A percentile compares a stretch with the other conserved stretches of the same genome.
These are phyloP conservation scores for Triticum timopheevii DNA, from an alignment of 176 grass and related monocot species.

Conservation along the genomic window DNA sequence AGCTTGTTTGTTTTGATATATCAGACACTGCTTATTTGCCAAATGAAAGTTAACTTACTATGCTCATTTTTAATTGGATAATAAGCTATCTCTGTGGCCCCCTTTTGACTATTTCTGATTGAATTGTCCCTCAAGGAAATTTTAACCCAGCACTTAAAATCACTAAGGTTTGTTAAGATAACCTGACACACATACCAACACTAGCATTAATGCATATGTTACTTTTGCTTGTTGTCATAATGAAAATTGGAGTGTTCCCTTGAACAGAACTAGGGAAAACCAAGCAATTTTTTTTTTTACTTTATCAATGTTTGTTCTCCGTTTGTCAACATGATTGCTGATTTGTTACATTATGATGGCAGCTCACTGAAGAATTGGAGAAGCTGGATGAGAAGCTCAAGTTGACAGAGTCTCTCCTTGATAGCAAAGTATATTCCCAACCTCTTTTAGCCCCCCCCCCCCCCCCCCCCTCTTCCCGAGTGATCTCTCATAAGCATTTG, in stretches of 20 bases:
- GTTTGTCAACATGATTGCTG: not conserved
- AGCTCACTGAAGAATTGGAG: conserved; percentile 69
- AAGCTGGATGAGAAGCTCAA: conserved; percentile 83
- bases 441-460: not conserved
- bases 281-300: too few species aligned
- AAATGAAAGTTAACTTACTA: conserved; percentile 1
- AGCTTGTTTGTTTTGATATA: not conserved
- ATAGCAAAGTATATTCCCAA: conserved; percentile 66
- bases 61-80: not conserved
- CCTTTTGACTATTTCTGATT: not conserved
- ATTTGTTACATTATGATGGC: conserved; percentile 29
- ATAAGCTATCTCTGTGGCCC: not conserved
- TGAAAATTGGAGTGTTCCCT: not conserved
- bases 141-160: not conserved
- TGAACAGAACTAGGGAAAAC: conserved; percentile 1
- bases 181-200: not conserved
- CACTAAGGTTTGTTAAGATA: conserved; percentile 6
- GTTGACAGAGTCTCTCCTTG: conserved; percentile 71
- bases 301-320: not conserved
- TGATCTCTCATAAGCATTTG: conserved; percentile 22
- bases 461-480: not conserved
- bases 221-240: conserved; percentile 13
- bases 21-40: not conserved
- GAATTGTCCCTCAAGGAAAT: not conserved
- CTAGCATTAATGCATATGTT: not conserved